Evolutionary conservation across 78 protist genomes (phyloP), one percentile per base, ranked within the genome.

Genomic region (Chrysochromulina tobinii): DNA sequence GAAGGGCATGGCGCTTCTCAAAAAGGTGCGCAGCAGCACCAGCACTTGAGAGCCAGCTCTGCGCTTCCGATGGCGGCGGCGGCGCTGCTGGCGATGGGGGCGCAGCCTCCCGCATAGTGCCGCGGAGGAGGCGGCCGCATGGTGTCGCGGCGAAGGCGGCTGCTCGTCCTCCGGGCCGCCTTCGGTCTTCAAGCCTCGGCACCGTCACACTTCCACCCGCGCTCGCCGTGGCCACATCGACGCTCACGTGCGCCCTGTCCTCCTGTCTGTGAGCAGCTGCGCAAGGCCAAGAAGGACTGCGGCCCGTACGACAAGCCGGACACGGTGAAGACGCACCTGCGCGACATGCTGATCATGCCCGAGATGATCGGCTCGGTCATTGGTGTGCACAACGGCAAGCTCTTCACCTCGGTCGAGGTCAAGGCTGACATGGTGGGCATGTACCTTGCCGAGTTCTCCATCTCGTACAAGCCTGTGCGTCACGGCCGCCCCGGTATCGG

Each of bases 401-500:
- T 88, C 61, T 99, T 95, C 97, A 97, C 90, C 94, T 89, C 92
- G 57, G 99, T 99, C 61, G 99, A 99, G 92, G 51, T 23, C 50
- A 93, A 96, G 97, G 96, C 99, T 53, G 99, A 99, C 91, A 99
- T 99, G 99, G 89, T 98, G 57, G 99, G 99, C 84, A 97, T 96
- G 95, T 98, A 98, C 97, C 95, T 98, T 18, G 99, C 98, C 87
- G 99, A 99, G 97, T 99, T 99, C 98, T 96, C 99, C 25, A 90
- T 98, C 91, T 90, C 99, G 23, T 99, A 99, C 99, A 97, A 96
- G 96, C 98, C 99, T 38, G 99, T 99, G 61, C 77, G 53, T 55
- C 99, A 99, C 97, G 99, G 99, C 55, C 96, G 99, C 83, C 99
- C 99, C 87, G 99, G 99, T 98, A 96, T 98, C 68, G 99, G 99